Evolutionary conservation across 2,329 filamentous ascomycete genomes (phyloP).

Genomic region (Helicocarpus griseus): DNA sequence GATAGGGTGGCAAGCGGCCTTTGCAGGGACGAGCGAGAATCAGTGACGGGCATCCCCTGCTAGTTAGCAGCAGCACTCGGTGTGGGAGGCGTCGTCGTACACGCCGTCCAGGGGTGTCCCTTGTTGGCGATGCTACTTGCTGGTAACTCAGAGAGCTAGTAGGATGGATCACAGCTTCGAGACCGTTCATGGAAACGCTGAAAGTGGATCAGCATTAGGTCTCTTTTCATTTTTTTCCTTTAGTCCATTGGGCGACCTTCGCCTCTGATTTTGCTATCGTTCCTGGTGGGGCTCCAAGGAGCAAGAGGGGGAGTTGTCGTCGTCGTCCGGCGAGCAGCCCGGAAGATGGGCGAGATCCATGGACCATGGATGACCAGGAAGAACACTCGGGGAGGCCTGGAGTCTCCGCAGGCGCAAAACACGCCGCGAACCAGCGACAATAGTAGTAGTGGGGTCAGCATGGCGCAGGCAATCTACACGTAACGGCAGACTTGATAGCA

Average conservation of each 20-base stretch:
- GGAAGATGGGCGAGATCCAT: too few species aligned
- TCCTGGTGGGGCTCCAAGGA: not conserved
- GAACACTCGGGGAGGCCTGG: too few species aligned
- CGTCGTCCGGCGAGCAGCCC: too few species aligned
- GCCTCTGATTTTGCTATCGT: not conserved
- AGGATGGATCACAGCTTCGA: not conserved
- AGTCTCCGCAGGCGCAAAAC: too few species aligned
- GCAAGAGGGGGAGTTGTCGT: too few species aligned
- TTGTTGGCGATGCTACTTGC: not conserved
- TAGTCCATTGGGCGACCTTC: too few species aligned
- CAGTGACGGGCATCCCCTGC: not conserved
- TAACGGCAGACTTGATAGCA: not conserved
- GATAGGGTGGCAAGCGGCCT: not conserved
- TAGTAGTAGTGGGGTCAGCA: too few species aligned
- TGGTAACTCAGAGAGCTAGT: not conserved
- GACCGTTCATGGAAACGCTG: not conserved
- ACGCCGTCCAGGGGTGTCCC: not conserved
- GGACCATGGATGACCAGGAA: too few species aligned
- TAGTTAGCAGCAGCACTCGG: not conserved
- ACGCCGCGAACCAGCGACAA: too few species aligned
- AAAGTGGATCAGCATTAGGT: not conserved
- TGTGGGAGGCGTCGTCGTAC: not conserved
- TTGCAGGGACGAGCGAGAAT: not conserved
- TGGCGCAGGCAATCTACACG: not conserved
- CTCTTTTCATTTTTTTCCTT: not conserved